phyloP scores from a whole-genome alignment of 2,329 filamentous ascomycete genomes.

The Penicillium hordei region DNA sequence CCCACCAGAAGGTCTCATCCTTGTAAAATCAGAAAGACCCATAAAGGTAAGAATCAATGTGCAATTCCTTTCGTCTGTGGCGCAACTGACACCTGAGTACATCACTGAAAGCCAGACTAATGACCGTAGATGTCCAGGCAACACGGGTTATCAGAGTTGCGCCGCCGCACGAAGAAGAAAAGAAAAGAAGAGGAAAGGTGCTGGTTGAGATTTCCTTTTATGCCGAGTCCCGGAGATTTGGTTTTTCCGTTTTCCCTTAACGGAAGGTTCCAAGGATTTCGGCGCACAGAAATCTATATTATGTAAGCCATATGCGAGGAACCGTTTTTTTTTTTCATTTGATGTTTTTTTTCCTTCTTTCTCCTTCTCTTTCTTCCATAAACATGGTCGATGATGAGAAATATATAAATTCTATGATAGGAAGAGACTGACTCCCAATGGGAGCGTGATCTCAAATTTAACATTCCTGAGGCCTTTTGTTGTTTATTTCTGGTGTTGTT shows the following conservation, averaged over 20 bases:
- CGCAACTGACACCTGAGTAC: constrained; percentile 73
- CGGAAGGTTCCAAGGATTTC: neutral
- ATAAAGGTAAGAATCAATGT: constrained; percentile 59
- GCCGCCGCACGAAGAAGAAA: constrained; percentile 77
- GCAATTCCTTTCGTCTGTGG: constrained; percentile 80
- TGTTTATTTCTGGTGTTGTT: constrained; percentile 11
- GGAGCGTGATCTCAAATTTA: constrained; percentile 43
- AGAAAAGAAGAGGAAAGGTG: constrained; percentile 46
- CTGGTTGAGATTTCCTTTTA: constrained; percentile 21
- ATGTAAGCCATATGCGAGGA: constrained; percentile 17
- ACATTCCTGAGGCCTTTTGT: constrained; percentile 43
- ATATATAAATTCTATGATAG: constrained; percentile 45
- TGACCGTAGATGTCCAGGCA: constrained; percentile 65
- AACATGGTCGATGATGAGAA: constrained; percentile 47
- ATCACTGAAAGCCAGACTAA: constrained; percentile 41
- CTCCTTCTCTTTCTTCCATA: constrained; percentile 23
- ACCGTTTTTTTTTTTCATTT: constrained; percentile 10
- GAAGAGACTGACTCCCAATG: constrained; percentile 49
- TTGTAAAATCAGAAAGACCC: constrained; percentile 45
- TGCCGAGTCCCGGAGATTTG: constrained; percentile 6
- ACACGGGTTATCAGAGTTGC: constrained; percentile 74
- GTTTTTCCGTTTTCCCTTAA: constrained; percentile 12
- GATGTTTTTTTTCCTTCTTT: constrained; percentile 9
- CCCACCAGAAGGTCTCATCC: constrained; percentile 50
- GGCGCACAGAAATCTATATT: constrained; percentile 10